Conservation (phyloP, 306 rosid genomes). For the Cucurbita argyrosperma region DNA sequence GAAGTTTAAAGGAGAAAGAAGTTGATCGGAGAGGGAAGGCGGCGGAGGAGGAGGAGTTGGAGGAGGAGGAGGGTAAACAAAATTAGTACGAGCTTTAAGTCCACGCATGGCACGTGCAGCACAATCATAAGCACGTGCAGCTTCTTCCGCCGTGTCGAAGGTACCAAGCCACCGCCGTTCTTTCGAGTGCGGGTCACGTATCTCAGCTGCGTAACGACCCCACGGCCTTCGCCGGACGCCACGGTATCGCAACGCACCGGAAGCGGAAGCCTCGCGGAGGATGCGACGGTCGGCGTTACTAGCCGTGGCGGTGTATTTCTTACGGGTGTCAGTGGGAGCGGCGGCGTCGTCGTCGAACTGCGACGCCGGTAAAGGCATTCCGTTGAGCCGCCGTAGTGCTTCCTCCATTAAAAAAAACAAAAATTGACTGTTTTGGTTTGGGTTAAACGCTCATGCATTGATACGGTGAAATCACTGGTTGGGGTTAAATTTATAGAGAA, state of each 20-base stretch:
- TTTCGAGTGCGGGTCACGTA: conserved; percentile 77
- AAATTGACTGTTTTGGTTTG: neutral
- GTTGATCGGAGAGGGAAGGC: neutral
- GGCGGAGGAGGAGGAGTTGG: conserved; percentile 19
- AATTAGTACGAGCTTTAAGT: conserved; percentile 71
- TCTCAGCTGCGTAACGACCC: conserved; percentile 98
- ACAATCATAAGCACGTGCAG: conserved; percentile 87
- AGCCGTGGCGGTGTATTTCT: neutral
- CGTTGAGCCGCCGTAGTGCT: neutral
- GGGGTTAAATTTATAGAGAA: neutral
- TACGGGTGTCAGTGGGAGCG: neutral
- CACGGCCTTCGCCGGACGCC: conserved; percentile 95
- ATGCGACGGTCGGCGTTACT: conserved; percentile 21
- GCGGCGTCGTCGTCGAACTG: neutral
- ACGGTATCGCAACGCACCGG: conserved; percentile 41
- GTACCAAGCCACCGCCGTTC: conserved; percentile 96
- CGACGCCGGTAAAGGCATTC: neutral
- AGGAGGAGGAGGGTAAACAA: conserved; percentile 37
- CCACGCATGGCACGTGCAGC: conserved; percentile 98
- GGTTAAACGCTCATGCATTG: neutral
- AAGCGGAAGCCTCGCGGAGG: conserved; percentile 13
- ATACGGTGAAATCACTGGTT: neutral
- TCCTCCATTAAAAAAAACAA: neutral
- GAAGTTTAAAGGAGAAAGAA: conserved; percentile 22
- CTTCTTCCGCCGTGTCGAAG: conserved; percentile 95